Base-by-base conservation (phyloP, 2,329 filamentous ascomycete species). In the Penicillium polonicum region DNA sequence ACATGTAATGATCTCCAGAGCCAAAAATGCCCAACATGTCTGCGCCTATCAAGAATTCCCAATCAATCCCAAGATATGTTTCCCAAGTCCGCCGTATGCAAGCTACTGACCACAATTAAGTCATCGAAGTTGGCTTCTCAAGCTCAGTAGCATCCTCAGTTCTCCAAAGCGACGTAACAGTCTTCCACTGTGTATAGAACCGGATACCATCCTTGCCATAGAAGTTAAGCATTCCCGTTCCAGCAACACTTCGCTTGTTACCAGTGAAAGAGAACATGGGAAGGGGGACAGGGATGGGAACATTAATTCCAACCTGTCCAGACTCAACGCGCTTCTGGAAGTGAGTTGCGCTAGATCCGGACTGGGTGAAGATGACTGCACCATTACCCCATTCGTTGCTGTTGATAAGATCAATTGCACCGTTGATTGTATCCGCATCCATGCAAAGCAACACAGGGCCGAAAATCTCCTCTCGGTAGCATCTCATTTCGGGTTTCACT, bases 221-320 rank as follows among this genome's bases (percentile, higher is more conserved):
- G 39, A 61, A 61, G 17, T 57, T 61, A 19, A 61, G 89, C 88
- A 52, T 13, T 52, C 93, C 92, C 45, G 92, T 92, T 45, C 92
- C 92, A 0, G 92, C 93, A 52, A 97, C 82, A 65, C 86, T 91
- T 82, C 88, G 90, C 86, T 97, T 92, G 79, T 86, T 86, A 5
- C 84, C 84, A 0, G 84, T 86, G 70, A 85, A 84, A 55, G 76
- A 79, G 72, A 84, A 85, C 80, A 84, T 83, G 62, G 82, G 82
- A 55, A 84, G 70, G 2, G 79, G 79, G 2, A 86, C 83, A 25
- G 83, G 84, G 60, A 86, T 85, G 15, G 83, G 83, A 0, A 86
- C 84, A 63, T 87, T 87, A 75, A 87, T 83, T 52, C 84, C 84
- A 19, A 86, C 78, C 71, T 87, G 84, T 41, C 84, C 84, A 57